Base-by-base conservation (phyloP, 2,329 filamentous ascomycete genomes). In the Emergomyces orientalis region DNA sequence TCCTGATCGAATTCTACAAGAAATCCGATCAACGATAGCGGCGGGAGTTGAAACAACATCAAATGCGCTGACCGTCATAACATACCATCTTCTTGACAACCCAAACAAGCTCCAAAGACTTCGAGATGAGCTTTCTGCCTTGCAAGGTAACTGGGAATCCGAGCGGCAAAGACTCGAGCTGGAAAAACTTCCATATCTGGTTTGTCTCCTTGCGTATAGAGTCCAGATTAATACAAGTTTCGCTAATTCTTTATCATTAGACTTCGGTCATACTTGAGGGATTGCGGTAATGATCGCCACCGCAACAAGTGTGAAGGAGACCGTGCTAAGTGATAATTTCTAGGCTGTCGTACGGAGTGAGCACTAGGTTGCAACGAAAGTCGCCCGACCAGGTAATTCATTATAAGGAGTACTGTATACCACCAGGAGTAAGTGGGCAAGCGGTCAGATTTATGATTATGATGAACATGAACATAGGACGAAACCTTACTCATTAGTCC, bases 31-130 rank as follows among this genome's bases (percentile, higher is more conserved):
- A 37, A 61, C 76, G 2, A 63, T 74, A 19, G 67, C 63, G 8
- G 74, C 73, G 9, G 74, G 74, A 0, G 75, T 69, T 1, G 74
- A 76, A 60, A 75, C 74, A 1, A 75, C 72, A 1, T 68, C 69
- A 0, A 66, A 71, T 22, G 63, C 69, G 13, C 63, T 75, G 61
- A 67, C 68, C 6, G 41, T 58, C n/a, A 57, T 47, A 17, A 37
- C 54, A 9, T 62, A 57, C 55, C 11, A 62, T n/a, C 34, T 62
- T 45, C 39, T 62, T 2, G 19, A 17, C 17, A 62, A 62, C 32
- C 60, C 60, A 39, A 27, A 34, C 8, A 57, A 58, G 8, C 43
- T 58, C n/a, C 51, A 49, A 41, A 47, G 30, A 13, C 52, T 58
- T 27, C 52, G 22, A n/a, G 30, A 47, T 25, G 60, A 62, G 52